These are phyloP conservation scores for Nannochloropsis salina DNA, from an alignment of 108 stramenopile species.

Conservation along the genomic window DNA sequence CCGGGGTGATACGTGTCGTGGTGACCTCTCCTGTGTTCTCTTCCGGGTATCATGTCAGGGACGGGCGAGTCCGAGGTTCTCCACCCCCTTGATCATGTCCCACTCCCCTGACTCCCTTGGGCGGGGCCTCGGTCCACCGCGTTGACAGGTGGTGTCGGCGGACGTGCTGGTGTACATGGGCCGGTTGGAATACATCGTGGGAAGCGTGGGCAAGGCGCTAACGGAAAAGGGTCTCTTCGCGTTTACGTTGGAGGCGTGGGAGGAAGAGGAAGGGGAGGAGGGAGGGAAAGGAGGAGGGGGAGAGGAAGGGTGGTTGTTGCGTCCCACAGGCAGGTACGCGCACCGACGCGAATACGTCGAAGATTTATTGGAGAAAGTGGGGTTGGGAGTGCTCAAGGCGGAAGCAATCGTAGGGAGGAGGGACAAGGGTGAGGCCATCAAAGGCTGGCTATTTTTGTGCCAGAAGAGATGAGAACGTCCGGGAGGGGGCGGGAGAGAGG, in stretches of 20 bases:
- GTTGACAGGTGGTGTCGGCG: background rate
- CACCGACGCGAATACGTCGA: background rate
- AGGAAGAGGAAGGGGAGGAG: background rate
- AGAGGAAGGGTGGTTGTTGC: background rate
- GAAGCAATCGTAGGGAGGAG: conserved; percentile 17
- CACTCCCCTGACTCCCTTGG: too few species aligned
- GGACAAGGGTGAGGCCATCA: background rate
- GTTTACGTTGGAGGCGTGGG: background rate
- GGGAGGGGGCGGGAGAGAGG: too few species aligned
- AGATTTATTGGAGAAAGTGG: background rate
- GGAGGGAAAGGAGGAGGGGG: background rate
- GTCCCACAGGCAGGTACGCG: background rate
- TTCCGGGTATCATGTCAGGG: too few species aligned
- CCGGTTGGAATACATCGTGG: background rate
- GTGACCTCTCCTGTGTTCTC: too few species aligned
- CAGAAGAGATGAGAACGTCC: background rate
- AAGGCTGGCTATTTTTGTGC: conserved; percentile 4
- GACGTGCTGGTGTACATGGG: conserved; percentile 1
- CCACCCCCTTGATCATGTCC: too few species aligned
- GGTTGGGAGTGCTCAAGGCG: background rate
- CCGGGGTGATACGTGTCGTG: too few species aligned
- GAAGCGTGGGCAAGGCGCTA: background rate
- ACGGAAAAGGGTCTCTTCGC: background rate
- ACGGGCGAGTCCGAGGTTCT: too few species aligned
- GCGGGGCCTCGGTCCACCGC: too few species aligned